Evolutionary conservation across 2,329 filamentous ascomycete genomes (phyloP).

Genomic region (Alternaria tenuissima): DNA sequence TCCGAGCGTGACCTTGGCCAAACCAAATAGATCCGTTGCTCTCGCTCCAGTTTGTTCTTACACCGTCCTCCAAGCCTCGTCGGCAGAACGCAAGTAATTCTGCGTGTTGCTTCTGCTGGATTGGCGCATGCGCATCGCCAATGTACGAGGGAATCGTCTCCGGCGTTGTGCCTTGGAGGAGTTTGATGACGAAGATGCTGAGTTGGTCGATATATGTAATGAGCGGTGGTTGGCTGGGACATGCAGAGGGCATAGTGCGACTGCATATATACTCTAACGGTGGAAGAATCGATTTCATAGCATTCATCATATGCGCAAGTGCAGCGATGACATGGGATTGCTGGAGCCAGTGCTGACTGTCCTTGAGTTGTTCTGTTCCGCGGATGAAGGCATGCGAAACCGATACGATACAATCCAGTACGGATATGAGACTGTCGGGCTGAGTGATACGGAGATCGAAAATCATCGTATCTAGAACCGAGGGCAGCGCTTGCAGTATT

Average conservation of each 20-base stretch:
- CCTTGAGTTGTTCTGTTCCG: slow-evolving; percentile 49
- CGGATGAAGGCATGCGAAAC: slow-evolving; percentile 51
- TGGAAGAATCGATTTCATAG: slow-evolving; percentile 52
- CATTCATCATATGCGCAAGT: slow-evolving; percentile 51
- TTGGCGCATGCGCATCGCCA: slow-evolving; percentile 17
- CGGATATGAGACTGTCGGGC: slow-evolving; percentile 47
- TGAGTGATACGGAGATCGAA: slow-evolving; percentile 57
- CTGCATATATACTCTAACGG: slow-evolving; percentile 58
- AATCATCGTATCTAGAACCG: slow-evolving; percentile 55
- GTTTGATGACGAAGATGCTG: slow-evolving; percentile 41
- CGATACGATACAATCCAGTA: slow-evolving; percentile 48
- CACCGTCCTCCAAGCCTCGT: slow-evolving; percentile 54
- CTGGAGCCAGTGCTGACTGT: slow-evolving; percentile 46
- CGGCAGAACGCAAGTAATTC: slow-evolving; percentile 40
- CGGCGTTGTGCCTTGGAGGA: slow-evolving; percentile 34
- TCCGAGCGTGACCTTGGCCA: slow-evolving; percentile 54
- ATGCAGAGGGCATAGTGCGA: slow-evolving; percentile 26
- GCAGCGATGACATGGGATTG: slow-evolving; percentile 52
- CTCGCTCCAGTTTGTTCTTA: slow-evolving; percentile 58
- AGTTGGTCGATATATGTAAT: slow-evolving; percentile 54
- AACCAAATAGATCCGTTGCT: slow-evolving; percentile 54
- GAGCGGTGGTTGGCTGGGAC: slow-evolving; percentile 28
- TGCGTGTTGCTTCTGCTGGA: background rate
- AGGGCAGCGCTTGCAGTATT: slow-evolving; percentile 58
- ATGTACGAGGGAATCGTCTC: slow-evolving; percentile 25